These are phyloP conservation scores for Aspergillus nanangensis DNA, from an alignment of 495 filamentous ascomycete genomes.

Conservation along the genomic window DNA sequence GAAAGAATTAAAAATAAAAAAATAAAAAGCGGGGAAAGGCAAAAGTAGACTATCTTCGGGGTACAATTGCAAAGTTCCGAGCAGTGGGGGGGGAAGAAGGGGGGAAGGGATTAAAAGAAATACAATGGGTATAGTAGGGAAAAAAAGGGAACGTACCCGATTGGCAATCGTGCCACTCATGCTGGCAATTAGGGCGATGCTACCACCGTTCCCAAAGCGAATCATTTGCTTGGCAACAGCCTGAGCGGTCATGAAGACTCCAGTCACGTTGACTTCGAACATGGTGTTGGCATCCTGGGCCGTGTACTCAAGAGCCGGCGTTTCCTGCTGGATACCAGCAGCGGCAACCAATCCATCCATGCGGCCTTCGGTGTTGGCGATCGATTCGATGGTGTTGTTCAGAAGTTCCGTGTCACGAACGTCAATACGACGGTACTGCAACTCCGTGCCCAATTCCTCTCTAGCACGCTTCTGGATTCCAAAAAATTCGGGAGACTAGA, in stretches of 20 bases:
- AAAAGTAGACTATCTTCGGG: too few relatives aligned
- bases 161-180: slow-evolving; percentile 75
- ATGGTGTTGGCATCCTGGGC: slow-evolving; percentile 63
- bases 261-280: slow-evolving; percentile 73
- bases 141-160: slow-evolving; percentile 35
- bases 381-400: slow-evolving; percentile 61
- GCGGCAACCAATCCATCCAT: slow-evolving; percentile 75
- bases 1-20: slow-evolving; percentile 3
- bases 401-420: slow-evolving; percentile 72
- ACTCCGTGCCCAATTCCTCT: slow-evolving; percentile 60
- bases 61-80: too few relatives aligned
- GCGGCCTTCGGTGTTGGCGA: slow-evolving; percentile 65
- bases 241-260: slow-evolving; percentile 70
- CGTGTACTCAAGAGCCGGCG: slow-evolving; percentile 64
- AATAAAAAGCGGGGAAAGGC: slow-evolving; percentile 6
- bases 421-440: slow-evolving; percentile 79
- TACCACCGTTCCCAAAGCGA: slow-evolving; percentile 64
- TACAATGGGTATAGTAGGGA: too few relatives aligned
- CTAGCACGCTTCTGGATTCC: slow-evolving; percentile 59
- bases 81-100: too few relatives aligned
- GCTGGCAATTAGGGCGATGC: slow-evolving; percentile 67
- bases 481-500: slow-evolving; percentile 55
- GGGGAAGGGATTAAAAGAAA: too few relatives aligned
- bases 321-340: slow-evolving; percentile 69
- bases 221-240: slow-evolving; percentile 74